Percentiles rank a stretch among this genome's conserved stretches.
These are phyloP conservation scores for Saturnispora hagleri DNA, from an alignment of 805 yeast species.

Conservation along the genomic window DNA sequence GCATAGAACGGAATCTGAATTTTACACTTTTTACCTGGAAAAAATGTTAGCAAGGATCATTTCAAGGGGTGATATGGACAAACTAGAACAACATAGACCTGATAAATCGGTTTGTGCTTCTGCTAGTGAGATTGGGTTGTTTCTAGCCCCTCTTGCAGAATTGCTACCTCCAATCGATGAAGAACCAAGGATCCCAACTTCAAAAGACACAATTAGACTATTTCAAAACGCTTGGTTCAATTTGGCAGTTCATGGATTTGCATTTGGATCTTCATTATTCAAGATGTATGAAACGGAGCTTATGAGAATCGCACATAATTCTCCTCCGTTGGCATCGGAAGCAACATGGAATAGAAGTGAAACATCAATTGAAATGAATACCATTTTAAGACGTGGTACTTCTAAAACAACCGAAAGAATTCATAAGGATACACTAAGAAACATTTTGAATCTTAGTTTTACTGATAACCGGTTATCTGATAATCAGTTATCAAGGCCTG, in stretches of 20 bases:
- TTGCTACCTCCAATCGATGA: conserved; percentile 53
- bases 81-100: conserved; percentile 66
- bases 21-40: conserved; percentile 48
- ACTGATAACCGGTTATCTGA: conserved; percentile 31
- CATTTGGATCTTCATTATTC: conserved; percentile 44
- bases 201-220: conserved; percentile 43
- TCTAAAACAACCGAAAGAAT: conserved; percentile 71
- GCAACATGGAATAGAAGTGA: conserved; percentile 75
- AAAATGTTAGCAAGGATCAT: conserved; percentile 62
- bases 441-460: conserved; percentile 41
- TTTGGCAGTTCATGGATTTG: conserved; percentile 83
- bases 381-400: conserved; percentile 82
- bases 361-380: conserved; percentile 84
- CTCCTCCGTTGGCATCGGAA: conserved; percentile 85
- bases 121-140: conserved; percentile 57
- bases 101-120: conserved; percentile 61
- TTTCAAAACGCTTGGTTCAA: conserved; percentile 94
- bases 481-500: conserved; percentile 54
- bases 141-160: conserved; percentile 66
- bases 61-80: conserved; percentile 70
- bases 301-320: conserved; percentile 66
- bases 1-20: conserved; percentile 30
- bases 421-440: conserved; percentile 53
- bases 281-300: conserved; percentile 40
- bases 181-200: conserved; percentile 34